Percentiles rank a stretch among this genome's conserved stretches.
Conservation (phyloP, 2,329 filamentous ascomycete species). For the Ramularia collo-cygni region DNA sequence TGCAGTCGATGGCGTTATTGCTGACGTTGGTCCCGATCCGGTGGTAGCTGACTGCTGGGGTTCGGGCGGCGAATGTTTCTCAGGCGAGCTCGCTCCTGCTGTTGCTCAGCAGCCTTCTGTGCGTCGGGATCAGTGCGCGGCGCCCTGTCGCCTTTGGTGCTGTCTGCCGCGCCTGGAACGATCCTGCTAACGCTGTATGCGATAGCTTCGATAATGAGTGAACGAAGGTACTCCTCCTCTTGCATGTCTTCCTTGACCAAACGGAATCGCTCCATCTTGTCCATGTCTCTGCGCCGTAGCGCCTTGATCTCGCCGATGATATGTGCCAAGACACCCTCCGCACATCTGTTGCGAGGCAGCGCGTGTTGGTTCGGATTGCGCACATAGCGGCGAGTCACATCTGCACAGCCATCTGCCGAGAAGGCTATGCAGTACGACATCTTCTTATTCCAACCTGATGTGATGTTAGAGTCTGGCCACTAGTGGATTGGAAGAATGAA, state of each 20-base stretch:
- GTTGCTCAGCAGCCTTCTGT: conserved; percentile 42
- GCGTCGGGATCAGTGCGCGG: conserved; percentile 38
- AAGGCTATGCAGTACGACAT: conserved; percentile 97
- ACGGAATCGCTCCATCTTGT: conserved; percentile 75
- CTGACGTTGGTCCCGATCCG: conserved; percentile 12
- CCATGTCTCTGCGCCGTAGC: conserved; percentile 73
- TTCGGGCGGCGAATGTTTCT: conserved; percentile 26
- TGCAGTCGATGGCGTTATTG: conserved; percentile 7
- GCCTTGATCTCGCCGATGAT: conserved; percentile 87
- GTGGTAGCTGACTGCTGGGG: conserved; percentile 26
- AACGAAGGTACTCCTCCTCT: conserved; percentile 68
- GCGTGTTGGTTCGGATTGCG: conserved; percentile 65
- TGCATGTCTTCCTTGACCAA: conserved; percentile 72
- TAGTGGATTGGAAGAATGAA: conserved; percentile 1
- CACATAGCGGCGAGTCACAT: conserved; percentile 61
- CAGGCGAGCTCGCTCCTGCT: conserved; percentile 26
- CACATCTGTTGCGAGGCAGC: conserved; percentile 67
- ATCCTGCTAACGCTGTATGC: conserved; percentile 65
- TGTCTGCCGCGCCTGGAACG: conserved; percentile 43
- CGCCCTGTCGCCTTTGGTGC: conserved; percentile 13
- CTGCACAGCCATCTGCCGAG: conserved; percentile 72
- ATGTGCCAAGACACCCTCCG: conserved; percentile 85
- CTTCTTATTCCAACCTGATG: conserved; percentile 78
- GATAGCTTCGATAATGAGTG: conserved; percentile 66
- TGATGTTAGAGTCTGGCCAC: conserved; percentile 13